A percentile compares a stretch with the other conserved stretches of the same genome.
These are phyloP conservation scores for Skeletonema grethae DNA, from an alignment of 108 stramenopile genomes.

Conservation along the genomic window DNA sequence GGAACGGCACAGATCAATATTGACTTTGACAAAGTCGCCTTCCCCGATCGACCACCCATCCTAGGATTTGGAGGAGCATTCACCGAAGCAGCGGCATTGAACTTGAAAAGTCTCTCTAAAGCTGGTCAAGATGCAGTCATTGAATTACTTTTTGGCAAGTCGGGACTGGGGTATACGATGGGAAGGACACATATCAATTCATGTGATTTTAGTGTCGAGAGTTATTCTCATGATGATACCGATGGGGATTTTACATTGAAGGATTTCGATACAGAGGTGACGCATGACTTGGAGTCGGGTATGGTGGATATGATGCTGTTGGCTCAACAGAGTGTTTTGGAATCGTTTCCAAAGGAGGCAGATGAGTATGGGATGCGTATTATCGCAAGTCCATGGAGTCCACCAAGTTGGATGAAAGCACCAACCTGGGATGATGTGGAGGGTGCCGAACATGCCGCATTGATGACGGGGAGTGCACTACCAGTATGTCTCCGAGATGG, in stretches of 20 bases:
- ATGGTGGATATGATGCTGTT: constrained; percentile 85
- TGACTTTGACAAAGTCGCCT: constrained; percentile 49
- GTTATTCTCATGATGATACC: constrained; percentile 87
- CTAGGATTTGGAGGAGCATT: constrained; percentile 97
- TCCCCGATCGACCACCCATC: constrained; percentile 67
- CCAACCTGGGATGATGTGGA: constrained; percentile 53
- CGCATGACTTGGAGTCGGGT: constrained; percentile 78
- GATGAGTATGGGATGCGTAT: constrained; percentile 63
- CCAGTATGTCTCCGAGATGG: constrained; percentile 86
- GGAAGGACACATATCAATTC: constrained; percentile 94
- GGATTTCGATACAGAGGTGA: constrained; percentile 75
- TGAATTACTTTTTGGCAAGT: constrained; percentile 88
- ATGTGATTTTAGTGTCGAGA: constrained; percentile 92
- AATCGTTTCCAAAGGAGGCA: constrained; percentile 49
- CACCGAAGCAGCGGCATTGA: constrained; percentile 91
- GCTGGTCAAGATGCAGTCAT: constrained; percentile 72
- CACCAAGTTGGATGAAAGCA: constrained; percentile 96
- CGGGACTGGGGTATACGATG: constrained; percentile 82
- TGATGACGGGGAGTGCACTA: constrained; percentile 69
- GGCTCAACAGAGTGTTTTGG: constrained; percentile 42
- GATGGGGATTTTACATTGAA: constrained; percentile 87
- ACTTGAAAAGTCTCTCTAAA: constrained; percentile 75
- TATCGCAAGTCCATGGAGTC: constrained; percentile 91
- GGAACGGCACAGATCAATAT: constrained; percentile 68
- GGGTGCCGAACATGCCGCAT: constrained; percentile 40